phyloP scores from a whole-genome alignment of 345 rosid species.

The Psidium guajava region DNA sequence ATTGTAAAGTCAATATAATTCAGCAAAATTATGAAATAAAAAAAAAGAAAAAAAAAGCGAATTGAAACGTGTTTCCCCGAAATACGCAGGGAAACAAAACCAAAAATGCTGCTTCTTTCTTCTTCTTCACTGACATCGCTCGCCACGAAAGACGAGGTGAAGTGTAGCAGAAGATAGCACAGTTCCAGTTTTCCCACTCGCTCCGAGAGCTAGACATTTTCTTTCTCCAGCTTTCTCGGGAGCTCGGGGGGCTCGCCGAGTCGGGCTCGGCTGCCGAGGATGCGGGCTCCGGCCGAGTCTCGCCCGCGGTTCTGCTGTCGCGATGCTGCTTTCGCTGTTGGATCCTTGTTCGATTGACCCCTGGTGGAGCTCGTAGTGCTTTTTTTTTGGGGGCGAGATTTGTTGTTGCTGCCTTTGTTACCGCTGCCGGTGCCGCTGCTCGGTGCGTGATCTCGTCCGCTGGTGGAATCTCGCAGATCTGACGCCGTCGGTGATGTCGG shows the following conservation, averaged over 20 bases:
- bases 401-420: neutral
- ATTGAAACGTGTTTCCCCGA: neutral
- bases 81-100: neutral
- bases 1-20: neutral
- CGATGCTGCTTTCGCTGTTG: conserved; percentile 15
- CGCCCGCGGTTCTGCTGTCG: conserved; percentile 21
- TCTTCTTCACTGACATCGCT: neutral
- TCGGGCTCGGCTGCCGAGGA: conserved; percentile 31
- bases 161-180: neutral
- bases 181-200: neutral
- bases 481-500: conserved; percentile 62
- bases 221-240: neutral
- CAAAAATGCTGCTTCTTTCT: neutral
- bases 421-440: conserved; percentile 3
- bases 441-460: conserved; percentile 22
- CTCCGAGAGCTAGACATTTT: neutral
- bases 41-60: neutral
- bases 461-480: conserved; percentile 37
- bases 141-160: neutral
- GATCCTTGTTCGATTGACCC: conserved; percentile 20
- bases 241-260: neutral
- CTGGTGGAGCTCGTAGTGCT: conserved; percentile 20
- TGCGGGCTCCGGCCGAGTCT: conserved; percentile 12
- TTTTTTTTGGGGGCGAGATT: neutral
- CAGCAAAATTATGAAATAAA: neutral